Evolutionary conservation across 768 basidiomycete species (phyloP).

Genomic region (Termitomyces sp.): DNA sequence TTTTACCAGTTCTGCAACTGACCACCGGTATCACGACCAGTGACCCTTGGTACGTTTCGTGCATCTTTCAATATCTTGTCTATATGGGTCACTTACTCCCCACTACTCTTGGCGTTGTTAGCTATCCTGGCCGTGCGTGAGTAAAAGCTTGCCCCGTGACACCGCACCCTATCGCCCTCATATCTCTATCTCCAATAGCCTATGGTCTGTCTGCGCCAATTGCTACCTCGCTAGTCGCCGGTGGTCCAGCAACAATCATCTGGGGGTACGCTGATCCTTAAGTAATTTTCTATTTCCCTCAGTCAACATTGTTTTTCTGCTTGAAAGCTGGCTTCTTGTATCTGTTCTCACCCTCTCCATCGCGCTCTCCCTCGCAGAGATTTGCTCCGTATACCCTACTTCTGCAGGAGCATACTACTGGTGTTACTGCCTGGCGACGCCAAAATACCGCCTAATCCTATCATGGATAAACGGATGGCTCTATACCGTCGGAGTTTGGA

Average conservation of each 20-base stretch:
- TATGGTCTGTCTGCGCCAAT: slow-evolving; percentile 54
- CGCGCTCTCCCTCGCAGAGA: slow-evolving; percentile 54
- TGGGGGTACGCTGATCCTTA: slow-evolving; percentile 40
- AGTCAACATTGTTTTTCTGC: not conserved
- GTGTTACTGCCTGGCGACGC: slow-evolving; percentile 58
- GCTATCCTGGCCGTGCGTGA: slow-evolving; percentile 63
- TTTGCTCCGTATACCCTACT: slow-evolving; percentile 58
- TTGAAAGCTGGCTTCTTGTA: slow-evolving; percentile 46
- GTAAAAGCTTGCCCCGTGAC: slow-evolving; percentile 18
- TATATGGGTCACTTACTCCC: not conserved
- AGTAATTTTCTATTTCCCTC: not conserved
- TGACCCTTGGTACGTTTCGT: slow-evolving; percentile 42
- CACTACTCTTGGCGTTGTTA: slow-evolving; percentile 16
- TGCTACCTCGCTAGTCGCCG: slow-evolving; percentile 49
- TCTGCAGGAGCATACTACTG: slow-evolving; percentile 66
- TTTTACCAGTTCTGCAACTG: not conserved
- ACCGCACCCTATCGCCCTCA: not conserved
- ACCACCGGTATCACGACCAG: slow-evolving; percentile 18
- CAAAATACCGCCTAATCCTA: slow-evolving; percentile 44
- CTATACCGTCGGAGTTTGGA: slow-evolving; percentile 68
- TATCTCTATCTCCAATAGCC: slow-evolving; percentile 27
- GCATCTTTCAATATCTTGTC: not conserved
- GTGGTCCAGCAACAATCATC: slow-evolving; percentile 52
- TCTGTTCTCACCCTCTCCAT: slow-evolving; percentile 44
- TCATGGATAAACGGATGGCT: slow-evolving; percentile 73